Conservation (phyloP, 179 eudicot species). For the Spinacia oleracea region DNA sequence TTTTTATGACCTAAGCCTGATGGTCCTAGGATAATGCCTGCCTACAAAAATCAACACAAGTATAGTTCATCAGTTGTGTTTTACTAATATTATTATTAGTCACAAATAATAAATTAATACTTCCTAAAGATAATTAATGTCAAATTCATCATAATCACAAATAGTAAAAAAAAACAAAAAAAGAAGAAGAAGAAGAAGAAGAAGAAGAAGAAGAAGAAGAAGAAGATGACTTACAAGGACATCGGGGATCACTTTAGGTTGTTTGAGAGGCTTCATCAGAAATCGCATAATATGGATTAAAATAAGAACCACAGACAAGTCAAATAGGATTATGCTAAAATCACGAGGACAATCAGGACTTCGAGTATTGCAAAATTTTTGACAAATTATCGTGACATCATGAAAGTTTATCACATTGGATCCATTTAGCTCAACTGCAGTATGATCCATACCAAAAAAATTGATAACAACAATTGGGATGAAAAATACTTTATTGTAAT, state of each 20-base stretch:
- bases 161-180: not conserved
- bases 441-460: constrained; percentile 16
- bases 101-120: too few species aligned
- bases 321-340: constrained; percentile 51
- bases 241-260: constrained; percentile 64
- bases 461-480: too few species aligned
- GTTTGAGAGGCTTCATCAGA: constrained; percentile 68
- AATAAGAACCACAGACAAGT: constrained; percentile 42
- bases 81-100: too few species aligned
- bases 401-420: constrained; percentile 22
- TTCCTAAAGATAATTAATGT: too few species aligned
- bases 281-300: constrained; percentile 43
- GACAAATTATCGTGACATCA: constrained; percentile 27
- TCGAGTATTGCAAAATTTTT: constrained; percentile 34
- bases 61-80: too few species aligned
- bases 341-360: constrained; percentile 40
- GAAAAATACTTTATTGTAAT: not conserved
- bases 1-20: constrained; percentile 50
- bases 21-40: constrained; percentile 77
- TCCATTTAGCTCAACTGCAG: constrained; percentile 19
- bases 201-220: too few species aligned
- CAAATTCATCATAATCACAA: too few species aligned
- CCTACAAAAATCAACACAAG: constrained; percentile 34
- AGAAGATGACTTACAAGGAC: constrained; percentile 49
- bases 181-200: too few species aligned